These are phyloP conservation scores for Saccharomycopsis schoenii DNA, from an alignment of 805 yeast genomes.

Conservation along the genomic window DNA sequence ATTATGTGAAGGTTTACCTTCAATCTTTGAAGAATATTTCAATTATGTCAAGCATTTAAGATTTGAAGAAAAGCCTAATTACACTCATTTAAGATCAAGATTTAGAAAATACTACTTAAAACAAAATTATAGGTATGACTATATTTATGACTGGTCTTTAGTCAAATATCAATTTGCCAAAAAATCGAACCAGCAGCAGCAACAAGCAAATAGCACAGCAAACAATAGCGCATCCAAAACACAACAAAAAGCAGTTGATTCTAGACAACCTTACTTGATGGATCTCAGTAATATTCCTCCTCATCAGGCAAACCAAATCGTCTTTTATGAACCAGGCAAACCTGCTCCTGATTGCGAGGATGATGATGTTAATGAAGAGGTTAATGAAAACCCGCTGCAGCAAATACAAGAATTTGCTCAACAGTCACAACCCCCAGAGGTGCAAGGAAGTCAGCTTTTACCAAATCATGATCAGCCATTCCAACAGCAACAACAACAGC, in stretches of 20 bases:
- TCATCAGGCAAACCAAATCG: conserved; percentile 18
- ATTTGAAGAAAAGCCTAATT: conserved; percentile 95
- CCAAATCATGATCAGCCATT: not conserved
- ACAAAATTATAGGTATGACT: conserved; percentile 86
- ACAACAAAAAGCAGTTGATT: not conserved
- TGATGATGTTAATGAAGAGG: not conserved
- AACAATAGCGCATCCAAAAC: conserved; percentile 22
- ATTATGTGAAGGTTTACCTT: conserved; percentile 85
- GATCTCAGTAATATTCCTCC: conserved; percentile 15
- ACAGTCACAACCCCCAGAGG: not conserved
- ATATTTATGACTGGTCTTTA: conserved; percentile 94
- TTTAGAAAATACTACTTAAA: conserved; percentile 83
- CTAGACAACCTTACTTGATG: conserved; percentile 14
- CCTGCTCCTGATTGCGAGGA: conserved; percentile 1
- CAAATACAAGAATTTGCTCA: not conserved
- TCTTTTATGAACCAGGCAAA: conserved; percentile 16
- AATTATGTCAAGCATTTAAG: conserved; percentile 82
- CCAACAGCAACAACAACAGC: not conserved
- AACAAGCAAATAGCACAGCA: not conserved
- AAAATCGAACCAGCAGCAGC: conserved; percentile 27
- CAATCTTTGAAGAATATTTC: conserved; percentile 80
- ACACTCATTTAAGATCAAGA: conserved; percentile 74
- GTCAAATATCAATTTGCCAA: conserved; percentile 61
- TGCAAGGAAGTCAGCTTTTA: not conserved
- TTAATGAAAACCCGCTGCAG: not conserved